phyloP scores from a whole-genome alignment of 108 stramenopile species.

The Epithemia pelagica region DNA sequence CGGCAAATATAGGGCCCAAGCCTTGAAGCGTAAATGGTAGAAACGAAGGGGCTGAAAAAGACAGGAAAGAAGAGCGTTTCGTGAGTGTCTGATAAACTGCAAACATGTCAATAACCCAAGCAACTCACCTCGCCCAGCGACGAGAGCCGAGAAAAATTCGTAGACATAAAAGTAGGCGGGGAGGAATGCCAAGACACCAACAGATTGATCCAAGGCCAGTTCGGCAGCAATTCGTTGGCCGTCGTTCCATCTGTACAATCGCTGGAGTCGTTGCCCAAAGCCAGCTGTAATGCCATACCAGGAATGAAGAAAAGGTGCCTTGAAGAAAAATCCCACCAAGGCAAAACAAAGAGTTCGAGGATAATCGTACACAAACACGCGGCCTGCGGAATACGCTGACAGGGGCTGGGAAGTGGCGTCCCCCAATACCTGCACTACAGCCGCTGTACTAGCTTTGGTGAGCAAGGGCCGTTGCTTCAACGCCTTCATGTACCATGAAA shows the following conservation, averaged over 20 bases:
- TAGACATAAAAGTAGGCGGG: constrained; percentile 28
- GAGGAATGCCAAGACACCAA: constrained; percentile 22
- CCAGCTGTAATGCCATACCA: too few species aligned
- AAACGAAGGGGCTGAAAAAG: neutral
- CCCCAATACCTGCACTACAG: too few species aligned
- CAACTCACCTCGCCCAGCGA: neutral
- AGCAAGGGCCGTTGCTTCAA: neutral
- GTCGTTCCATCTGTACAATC: too few species aligned
- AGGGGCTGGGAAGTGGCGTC: too few species aligned
- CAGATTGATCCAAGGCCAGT: constrained; percentile 20
- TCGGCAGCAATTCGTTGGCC: too few species aligned
- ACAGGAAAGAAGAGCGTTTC: neutral
- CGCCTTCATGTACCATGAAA: neutral
- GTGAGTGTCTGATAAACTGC: neutral
- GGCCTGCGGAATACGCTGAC: too few species aligned
- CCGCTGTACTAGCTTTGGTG: neutral
- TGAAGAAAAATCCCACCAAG: too few species aligned
- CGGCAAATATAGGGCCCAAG: constrained; percentile 5
- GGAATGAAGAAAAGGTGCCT: too few species aligned
- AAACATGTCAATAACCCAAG: neutral
- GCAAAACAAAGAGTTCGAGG: too few species aligned
- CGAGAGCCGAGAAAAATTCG: constrained; percentile 17
- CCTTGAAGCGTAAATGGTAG: neutral
- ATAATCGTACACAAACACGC: too few species aligned
- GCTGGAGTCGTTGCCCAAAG: too few species aligned